Percentiles rank a stretch among this genome's conserved stretches.
Conservation (phyloP, 2,329 filamentous ascomycete species). For the Pseudogymnoascus sp. region DNA sequence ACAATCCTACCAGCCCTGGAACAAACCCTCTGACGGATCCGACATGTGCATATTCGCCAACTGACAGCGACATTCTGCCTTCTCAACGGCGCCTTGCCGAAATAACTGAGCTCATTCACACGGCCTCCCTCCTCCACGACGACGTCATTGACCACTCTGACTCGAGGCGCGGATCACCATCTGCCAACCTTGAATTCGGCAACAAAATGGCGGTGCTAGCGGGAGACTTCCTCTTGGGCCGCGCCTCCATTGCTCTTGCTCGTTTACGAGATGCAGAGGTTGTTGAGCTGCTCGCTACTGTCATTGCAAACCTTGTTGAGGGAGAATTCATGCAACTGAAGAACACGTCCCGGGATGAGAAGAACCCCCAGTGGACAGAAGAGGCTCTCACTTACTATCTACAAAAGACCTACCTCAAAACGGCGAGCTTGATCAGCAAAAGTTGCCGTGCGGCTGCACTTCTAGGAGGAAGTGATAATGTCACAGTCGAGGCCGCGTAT, state of each 20-base stretch:
- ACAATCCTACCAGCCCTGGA: conserved; percentile 60
- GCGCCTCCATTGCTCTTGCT: conserved; percentile 88
- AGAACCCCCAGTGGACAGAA: conserved; percentile 75
- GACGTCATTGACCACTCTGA: conserved; percentile 94
- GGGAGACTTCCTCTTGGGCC: conserved; percentile 89
- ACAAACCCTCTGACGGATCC: conserved; percentile 42
- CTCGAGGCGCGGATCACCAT: conserved; percentile 73
- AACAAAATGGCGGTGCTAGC: conserved; percentile 99
- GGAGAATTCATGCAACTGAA: conserved; percentile 99
- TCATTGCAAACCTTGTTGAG: conserved; percentile 95
- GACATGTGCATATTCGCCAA: conserved; percentile 26
- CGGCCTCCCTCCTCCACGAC: conserved; percentile 91
- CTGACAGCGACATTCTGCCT: conserved; percentile 69
- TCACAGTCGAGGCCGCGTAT: conserved; percentile 87
- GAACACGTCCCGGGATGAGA: conserved; percentile 86
- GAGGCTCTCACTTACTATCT: conserved; percentile 89
- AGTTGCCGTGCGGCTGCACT: conserved; percentile 86
- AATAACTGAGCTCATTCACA: conserved; percentile 96
- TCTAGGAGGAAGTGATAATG: conserved; percentile 65
- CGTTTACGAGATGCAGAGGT: conserved; percentile 88
- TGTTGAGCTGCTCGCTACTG: conserved; percentile 85
- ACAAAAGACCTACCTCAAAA: conserved; percentile 97
- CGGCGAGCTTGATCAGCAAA: conserved; percentile 91
- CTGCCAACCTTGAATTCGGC: conserved; percentile 89
- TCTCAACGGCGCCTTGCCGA: conserved; percentile 87